Evolutionary conservation across 148 eudicot species (phyloP), one percentile per base, ranked within the genome.

Genomic region (Agrostemma githago): DNA sequence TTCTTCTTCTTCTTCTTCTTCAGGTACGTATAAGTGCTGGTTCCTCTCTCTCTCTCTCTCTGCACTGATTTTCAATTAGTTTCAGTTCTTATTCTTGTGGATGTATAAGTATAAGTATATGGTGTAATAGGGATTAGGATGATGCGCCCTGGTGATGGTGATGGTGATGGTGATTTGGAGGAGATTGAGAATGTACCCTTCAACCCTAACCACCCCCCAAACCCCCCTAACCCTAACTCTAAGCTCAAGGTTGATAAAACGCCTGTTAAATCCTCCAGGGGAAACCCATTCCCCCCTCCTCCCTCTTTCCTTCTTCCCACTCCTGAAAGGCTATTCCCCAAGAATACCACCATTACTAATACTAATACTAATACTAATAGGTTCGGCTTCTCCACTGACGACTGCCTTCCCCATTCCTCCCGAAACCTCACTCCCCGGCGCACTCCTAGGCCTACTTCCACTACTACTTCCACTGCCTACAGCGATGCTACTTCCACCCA

Each of bases 131-230:
- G 34, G 34, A 26, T 1, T 51, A 51, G 56, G 56, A 51, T 51
- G 56, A 51, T 51, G 56, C 56, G 16, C 11, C 82, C 80, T 10
- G 34, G 34, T 26, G 34, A 26, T 1, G 34, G 34, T 26, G 34
- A 26, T 26, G 34, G 34, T 26, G 34, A 26, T 26, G 34, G 1
- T 26, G 77, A 80, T 10, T 0, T 61, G 11, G 96, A 89, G 72
- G 97, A 89, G 74, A 77, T 81, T 6, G 98, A 95, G 85, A 95
- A 95, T 78, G 84, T 88, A 66, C 88, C 92, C 3, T 4, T 72
- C 70, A 89, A 85, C 86, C 83, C 86, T 64, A 85, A 72, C 38
- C 14, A 20, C 54, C 54, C 12, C 0, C 34, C 34, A 26, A 58
- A 56, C 16, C 65, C 65, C 21, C 34, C 20, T 6, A 17, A 62